These are phyloP conservation scores for Plasmodium inui DNA, from an alignment of 169 alveolate species.

Conservation along the genomic window DNA sequence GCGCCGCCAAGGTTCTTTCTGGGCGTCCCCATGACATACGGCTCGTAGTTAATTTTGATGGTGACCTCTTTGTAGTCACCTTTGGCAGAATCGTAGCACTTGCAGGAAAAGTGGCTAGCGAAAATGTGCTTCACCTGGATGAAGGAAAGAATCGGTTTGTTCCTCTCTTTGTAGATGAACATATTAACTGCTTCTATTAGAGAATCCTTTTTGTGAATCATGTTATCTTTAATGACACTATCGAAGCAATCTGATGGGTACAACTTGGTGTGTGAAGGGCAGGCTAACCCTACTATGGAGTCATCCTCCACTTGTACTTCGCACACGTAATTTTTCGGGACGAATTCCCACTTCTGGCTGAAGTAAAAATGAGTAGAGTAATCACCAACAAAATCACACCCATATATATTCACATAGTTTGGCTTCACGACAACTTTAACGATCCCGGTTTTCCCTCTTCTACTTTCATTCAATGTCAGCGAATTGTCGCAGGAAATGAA, in stretches of 20 bases:
- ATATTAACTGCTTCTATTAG: slow-evolving; percentile 21
- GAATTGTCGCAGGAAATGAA: slow-evolving; percentile 58
- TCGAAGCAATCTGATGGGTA: slow-evolving; percentile 69
- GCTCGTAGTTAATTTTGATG: slow-evolving; percentile 32
- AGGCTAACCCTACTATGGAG: slow-evolving; percentile 46
- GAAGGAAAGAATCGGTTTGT: slow-evolving; percentile 50
- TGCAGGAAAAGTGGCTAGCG: slow-evolving; percentile 15
- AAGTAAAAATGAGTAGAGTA: slow-evolving; percentile 27
- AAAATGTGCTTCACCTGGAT: slow-evolving; percentile 22
- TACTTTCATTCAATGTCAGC: slow-evolving; percentile 42
- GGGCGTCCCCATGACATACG: slow-evolving; percentile 42
- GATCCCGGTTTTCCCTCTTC: slow-evolving; percentile 55
- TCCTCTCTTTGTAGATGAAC: slow-evolving; percentile 15
- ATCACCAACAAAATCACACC: slow-evolving; percentile 65
- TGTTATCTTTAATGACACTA: slow-evolving; percentile 19
- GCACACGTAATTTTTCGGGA: slow-evolving; percentile 31
- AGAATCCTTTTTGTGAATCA: slow-evolving; percentile 9
- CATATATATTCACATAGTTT: slow-evolving; percentile 20
- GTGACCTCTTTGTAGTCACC: slow-evolving; percentile 49
- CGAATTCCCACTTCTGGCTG: slow-evolving; percentile 37
- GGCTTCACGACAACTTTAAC: slow-evolving; percentile 34
- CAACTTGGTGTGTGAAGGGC: slow-evolving; percentile 39
- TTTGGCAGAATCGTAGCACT: slow-evolving; percentile 14
- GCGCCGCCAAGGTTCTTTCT: slow-evolving; percentile 7
- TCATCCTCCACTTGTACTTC: slow-evolving; percentile 57